phyloP scores from a whole-genome alignment of 2,329 filamentous ascomycete genomes.

The Hirsutella rhossiliensis region DNA sequence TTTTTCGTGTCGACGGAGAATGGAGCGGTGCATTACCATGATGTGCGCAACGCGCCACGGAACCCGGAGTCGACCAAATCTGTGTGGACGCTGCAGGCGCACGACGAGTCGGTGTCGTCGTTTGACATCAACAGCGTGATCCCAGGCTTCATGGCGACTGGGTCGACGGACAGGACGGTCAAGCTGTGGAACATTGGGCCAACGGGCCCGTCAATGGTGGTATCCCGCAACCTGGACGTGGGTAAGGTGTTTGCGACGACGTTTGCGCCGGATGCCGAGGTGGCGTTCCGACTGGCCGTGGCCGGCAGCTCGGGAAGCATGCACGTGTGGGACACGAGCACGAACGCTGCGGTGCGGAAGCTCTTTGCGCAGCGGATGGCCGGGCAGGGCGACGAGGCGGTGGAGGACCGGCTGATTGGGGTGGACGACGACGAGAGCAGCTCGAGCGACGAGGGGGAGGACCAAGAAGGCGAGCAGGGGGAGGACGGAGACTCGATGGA shows the following conservation, averaged over 20 bases:
- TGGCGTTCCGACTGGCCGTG: conserved; percentile 84
- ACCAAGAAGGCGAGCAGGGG: conserved; percentile 39
- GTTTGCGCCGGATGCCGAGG: conserved; percentile 83
- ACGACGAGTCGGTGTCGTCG: conserved; percentile 81
- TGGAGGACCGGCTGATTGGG: conserved; percentile 67
- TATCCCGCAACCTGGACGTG: conserved; percentile 82
- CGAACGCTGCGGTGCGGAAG: conserved; percentile 74
- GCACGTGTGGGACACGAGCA: conserved; percentile 93
- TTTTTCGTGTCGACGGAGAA: conserved; percentile 94
- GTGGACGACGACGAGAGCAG: conserved; percentile 58
- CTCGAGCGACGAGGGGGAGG: conserved; percentile 49
- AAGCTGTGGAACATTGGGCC: conserved; percentile 91
- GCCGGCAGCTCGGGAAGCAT: conserved; percentile 89
- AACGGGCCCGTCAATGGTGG: conserved; percentile 77
- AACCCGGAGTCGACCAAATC: conserved; percentile 67
- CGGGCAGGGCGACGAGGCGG: conserved; percentile 45
- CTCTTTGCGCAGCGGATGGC: conserved; percentile 60
- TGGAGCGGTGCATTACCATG: conserved; percentile 86
- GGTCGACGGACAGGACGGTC: conserved; percentile 86
- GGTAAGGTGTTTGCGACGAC: conserved; percentile 87
- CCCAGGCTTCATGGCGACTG: conserved; percentile 86
- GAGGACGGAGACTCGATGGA: conserved; percentile 12
- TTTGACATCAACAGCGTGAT: conserved; percentile 88
- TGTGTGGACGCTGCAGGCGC: conserved; percentile 89
- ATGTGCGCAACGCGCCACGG: conserved; percentile 64